Percentiles rank a stretch among this genome's conserved stretches.
phyloP scores from a whole-genome alignment of 164 flowering plant species.

The Magnolia changhungtana region DNA sequence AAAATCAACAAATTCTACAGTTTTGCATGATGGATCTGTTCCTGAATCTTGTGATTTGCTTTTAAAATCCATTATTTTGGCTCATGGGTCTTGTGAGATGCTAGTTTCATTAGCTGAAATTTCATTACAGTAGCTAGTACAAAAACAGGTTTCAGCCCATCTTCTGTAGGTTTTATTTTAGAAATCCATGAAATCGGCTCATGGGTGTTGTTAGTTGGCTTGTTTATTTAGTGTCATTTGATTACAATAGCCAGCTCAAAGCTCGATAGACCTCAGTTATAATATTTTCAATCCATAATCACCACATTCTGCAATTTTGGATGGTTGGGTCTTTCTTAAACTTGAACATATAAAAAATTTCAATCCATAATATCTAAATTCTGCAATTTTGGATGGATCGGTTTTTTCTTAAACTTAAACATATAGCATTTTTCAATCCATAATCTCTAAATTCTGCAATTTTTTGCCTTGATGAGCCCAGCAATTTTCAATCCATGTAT shows the following conservation, averaged over 20 bases:
- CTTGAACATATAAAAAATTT: neutral
- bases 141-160: too few relatives aligned
- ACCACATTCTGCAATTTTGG: neutral
- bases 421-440: neutral
- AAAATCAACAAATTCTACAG: neutral
- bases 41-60: neutral
- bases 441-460: neutral
- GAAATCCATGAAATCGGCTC: too few relatives aligned
- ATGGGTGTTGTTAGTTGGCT: too few relatives aligned
- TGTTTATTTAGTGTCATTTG: neutral
- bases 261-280: neutral
- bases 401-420: neutral
- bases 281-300: neutral
- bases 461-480: neutral
- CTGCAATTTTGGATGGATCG: neutral
- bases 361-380: neutral
- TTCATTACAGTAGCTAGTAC: too few relatives aligned
- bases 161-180: too few relatives aligned
- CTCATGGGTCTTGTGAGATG: neutral
- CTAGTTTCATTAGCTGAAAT: too few relatives aligned
- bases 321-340: too few relatives aligned
- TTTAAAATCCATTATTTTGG: neutral
- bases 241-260: neutral
- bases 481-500: too few relatives aligned
- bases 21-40: too few relatives aligned